Percentiles rank a stretch among this genome's conserved stretches.
Conservation (phyloP, 805 yeast species). For the Wickerhamiella bombiphila region DNA sequence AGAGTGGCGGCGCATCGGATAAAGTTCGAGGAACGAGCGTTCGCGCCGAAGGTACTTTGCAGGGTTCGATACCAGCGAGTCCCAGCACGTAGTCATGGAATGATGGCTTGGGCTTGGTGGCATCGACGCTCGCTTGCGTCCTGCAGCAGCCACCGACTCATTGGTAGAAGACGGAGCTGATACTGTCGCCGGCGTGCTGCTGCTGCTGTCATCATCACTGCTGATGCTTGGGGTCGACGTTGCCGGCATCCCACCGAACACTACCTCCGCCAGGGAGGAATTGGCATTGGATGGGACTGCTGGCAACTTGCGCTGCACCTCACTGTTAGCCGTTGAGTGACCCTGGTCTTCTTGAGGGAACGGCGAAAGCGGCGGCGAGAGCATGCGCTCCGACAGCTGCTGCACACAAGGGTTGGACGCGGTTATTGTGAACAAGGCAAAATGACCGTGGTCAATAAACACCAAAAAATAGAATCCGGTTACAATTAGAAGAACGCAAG, state of each 20-base stretch:
- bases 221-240: neutral
- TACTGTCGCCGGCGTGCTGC: neutral
- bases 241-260: too few relatives aligned
- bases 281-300: neutral
- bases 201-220: neutral
- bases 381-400: constrained; percentile 14
- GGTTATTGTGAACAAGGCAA: neutral
- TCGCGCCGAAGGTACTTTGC: constrained; percentile 20
- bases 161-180: too few relatives aligned
- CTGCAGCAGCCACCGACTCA: too few relatives aligned
- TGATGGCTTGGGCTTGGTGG: constrained; percentile 8
- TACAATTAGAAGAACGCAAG: neutral
- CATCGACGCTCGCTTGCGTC: neutral
- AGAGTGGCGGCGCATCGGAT: constrained; percentile 21
- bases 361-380: constrained; percentile 25
- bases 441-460: neutral
- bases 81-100: constrained; percentile 23
- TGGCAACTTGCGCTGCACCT: neutral
- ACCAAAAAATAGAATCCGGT: neutral
- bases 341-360: constrained; percentile 17
- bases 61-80: constrained; percentile 19
- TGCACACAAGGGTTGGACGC: constrained; percentile 1
- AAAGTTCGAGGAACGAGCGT: constrained; percentile 19
- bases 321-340: too few relatives aligned
- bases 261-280: too few relatives aligned